Conservation (phyloP, 2,329 filamentous ascomycete species). For the Beauveria scarabaeidicola region DNA sequence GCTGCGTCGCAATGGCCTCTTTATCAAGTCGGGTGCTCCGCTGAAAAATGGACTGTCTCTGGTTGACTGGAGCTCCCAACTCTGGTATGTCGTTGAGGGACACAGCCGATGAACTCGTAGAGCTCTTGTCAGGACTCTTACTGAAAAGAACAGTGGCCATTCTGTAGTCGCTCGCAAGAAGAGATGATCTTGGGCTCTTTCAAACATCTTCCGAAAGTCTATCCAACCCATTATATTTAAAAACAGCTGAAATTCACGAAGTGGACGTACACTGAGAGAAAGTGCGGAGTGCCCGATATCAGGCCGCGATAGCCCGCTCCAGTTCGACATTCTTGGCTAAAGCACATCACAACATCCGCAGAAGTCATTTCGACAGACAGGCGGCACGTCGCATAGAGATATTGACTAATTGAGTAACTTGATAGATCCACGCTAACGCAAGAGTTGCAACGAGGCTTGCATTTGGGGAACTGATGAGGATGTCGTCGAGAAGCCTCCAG, state of each 20-base stretch:
- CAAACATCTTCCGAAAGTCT: background rate
- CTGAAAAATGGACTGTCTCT: constrained; percentile 27
- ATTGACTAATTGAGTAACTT: background rate
- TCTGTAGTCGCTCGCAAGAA: background rate
- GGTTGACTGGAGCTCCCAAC: constrained; percentile 21
- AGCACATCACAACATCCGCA: constrained; percentile 1
- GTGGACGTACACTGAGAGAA: background rate
- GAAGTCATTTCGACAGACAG: background rate
- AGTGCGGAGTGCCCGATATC: background rate
- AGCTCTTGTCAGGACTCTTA: constrained; percentile 3
- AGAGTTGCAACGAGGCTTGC: background rate
- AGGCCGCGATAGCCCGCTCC: background rate
- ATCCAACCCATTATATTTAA: background rate
- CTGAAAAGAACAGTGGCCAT: constrained; percentile 13
- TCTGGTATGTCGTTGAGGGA: constrained; percentile 16
- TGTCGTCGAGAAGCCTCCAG: background rate
- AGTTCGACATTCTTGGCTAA: constrained; percentile 4
- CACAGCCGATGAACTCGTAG: constrained; percentile 10
- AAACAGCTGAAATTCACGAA: background rate
- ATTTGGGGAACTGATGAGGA: background rate
- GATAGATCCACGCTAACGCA: background rate
- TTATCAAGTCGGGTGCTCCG: constrained; percentile 19
- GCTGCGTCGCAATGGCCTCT: constrained; percentile 30
- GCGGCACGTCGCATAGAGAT: too few species aligned
- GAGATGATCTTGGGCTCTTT: background rate